A percentile compares a stretch with the other conserved stretches of the same genome.
Evolutionary conservation across 345 rosid genomes (phyloP).

Genomic region (Pistacia integerrima): DNA sequence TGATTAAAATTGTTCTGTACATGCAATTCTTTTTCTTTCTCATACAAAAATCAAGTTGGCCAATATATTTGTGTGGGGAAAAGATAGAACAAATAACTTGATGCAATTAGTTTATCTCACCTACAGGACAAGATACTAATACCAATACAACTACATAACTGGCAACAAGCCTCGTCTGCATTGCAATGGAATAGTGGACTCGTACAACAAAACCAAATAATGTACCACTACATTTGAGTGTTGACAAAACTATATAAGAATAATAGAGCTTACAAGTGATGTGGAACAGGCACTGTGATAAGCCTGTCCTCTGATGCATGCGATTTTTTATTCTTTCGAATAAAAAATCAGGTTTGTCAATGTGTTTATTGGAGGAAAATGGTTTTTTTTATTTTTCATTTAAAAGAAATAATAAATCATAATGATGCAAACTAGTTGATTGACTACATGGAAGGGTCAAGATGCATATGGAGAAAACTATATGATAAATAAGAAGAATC

Average conservation of each 20-base stretch:
- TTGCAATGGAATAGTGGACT: neutral
- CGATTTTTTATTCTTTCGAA: neutral
- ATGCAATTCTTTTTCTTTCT: neutral
- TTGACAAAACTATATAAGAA: slow-evolving; percentile 4
- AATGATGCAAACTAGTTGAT: too few species aligned
- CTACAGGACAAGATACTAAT: neutral
- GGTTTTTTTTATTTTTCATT: neutral
- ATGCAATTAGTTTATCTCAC: too few species aligned
- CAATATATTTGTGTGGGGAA: too few species aligned
- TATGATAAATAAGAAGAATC: slow-evolving; percentile 5
- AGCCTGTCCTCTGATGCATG: neutral
- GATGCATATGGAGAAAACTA: neutral
- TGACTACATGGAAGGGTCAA: neutral
- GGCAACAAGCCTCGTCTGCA: slow-evolving; percentile 5
- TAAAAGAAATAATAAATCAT: too few species aligned
- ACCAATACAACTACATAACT: neutral
- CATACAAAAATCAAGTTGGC: neutral
- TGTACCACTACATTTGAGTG: neutral
- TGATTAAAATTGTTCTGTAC: neutral
- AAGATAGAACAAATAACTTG: too few species aligned
- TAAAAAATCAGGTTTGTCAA: neutral
- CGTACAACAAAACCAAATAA: neutral
- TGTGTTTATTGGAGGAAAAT: neutral
- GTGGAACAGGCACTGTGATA: neutral
- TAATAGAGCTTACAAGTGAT: neutral